Conservation (phyloP, 2,329 filamentous ascomycete genomes). For the Cercospora sp. region DNA sequence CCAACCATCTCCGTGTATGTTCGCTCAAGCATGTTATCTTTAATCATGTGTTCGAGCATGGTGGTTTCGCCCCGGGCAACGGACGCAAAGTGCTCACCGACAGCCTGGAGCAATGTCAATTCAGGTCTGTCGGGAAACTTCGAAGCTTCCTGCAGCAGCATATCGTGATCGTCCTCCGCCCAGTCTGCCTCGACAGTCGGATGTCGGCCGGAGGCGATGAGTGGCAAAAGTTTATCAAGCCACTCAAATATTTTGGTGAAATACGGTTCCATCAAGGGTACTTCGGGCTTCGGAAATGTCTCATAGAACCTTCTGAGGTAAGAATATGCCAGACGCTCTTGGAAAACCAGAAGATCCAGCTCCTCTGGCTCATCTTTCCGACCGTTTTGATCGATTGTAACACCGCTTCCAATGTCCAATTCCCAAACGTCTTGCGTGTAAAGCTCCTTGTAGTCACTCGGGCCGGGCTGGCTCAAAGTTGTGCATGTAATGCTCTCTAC, state of each 20-base stretch:
- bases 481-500: conserved; percentile 14
- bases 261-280: conserved; percentile 8
- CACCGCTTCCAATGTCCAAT: conserved; percentile 12
- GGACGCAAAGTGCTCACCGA: conserved; percentile 13
- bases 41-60: conserved; percentile 18
- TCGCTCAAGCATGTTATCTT: conserved; percentile 13
- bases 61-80: conserved; percentile 13
- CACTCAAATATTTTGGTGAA: conserved; percentile 11
- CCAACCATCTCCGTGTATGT: conserved; percentile 13
- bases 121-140: not conserved
- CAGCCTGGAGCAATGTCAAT: conserved; percentile 8
- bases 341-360: conserved; percentile 12
- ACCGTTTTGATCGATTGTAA: conserved; percentile 7
- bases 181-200: conserved; percentile 13
- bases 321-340: conserved; percentile 13
- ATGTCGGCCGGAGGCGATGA: conserved; percentile 10
- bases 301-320: conserved; percentile 15
- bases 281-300: conserved; percentile 11
- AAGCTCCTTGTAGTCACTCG: conserved; percentile 12
- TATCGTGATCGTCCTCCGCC: conserved; percentile 10
- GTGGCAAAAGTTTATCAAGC: not conserved
- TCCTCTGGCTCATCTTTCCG: conserved; percentile 7
- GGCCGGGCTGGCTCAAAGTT: conserved; percentile 10
- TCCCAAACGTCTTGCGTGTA: conserved; percentile 10
- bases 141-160: conserved; percentile 8